Base-by-base conservation (phyloP, 2,329 filamentous ascomycete genomes). In the Colletotrichum lini region DNA sequence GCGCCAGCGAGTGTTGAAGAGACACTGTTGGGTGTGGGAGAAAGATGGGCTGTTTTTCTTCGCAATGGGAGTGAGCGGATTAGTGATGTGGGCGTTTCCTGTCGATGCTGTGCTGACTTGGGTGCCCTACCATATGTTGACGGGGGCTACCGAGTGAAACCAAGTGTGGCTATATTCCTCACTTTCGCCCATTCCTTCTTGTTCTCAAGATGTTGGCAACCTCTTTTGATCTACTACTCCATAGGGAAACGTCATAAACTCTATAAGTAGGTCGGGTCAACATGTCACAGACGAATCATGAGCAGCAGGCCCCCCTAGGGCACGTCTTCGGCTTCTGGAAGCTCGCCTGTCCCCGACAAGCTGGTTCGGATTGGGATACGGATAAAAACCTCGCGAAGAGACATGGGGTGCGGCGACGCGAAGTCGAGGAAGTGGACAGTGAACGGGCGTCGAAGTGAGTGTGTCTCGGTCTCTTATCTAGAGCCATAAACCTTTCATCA, bases 361-460 rank as follows among this genome's bases (percentile, higher is more conserved):
- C 50, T 15, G 4, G 21, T 8, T 30, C 30, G 18, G 44, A 56
- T 9, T 63, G 50, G 57, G 50, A 63, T 15, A 52, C 68, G 38
- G 47, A 40, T 5, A 47, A 40, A n/a, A 61, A 66, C 4, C n/a
- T 56, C 15, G 62, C 56, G 1, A 52, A 44, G 0, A 42, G 58
- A 5, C 57, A 67, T 16, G 35, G 45, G 6, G 65, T 53, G 4
- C 52, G 52, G 65, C 38, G 18, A 16, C 35, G 16, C 18, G 30
- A 6, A 13, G 30, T 18, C 15, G 58, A 47, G n/a, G 52, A 52
- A 15, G 18, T 18, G 26, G 42, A n/a, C 13, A 26, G 38, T 16
- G 1, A 44, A 12, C 53, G 23, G 23, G 44, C 3, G 15, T 30
- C 53, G n/a, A 35, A 38, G 23, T 60, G 16, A 12, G 13, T 23